A percentile compares a stretch with the other conserved stretches of the same genome.
Evolutionary conservation across 805 yeast genomes (phyloP).

Genomic region (Saccharomycopsis microspora): DNA sequence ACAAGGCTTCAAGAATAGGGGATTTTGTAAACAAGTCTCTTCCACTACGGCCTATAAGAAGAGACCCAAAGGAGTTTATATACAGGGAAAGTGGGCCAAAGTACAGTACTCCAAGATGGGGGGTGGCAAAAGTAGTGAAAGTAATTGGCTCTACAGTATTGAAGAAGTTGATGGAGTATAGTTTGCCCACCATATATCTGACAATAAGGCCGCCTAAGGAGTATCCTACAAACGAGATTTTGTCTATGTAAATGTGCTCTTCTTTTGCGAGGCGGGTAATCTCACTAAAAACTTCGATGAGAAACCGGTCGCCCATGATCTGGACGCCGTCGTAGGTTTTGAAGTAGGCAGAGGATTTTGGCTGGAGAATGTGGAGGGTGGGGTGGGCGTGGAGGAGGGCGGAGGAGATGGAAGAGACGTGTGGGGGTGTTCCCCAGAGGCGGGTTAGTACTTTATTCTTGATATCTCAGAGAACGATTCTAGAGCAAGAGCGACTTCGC

Average conservation of each 20-base stretch:
- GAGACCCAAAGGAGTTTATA: slow-evolving; percentile 40
- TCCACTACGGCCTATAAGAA: slow-evolving; percentile 57
- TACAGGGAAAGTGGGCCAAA: slow-evolving; percentile 26
- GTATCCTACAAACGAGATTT: slow-evolving; percentile 75
- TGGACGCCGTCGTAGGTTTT: slow-evolving; percentile 81
- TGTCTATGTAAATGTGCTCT: slow-evolving; percentile 27
- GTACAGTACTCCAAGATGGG: slow-evolving; percentile 58
- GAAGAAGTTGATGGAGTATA: slow-evolving; percentile 44
- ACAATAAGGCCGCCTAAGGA: slow-evolving; percentile 83
- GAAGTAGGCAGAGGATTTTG: slow-evolving; percentile 52
- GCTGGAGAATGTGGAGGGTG: slow-evolving; percentile 31
- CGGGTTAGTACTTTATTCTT: no score
- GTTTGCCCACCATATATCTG: slow-evolving; percentile 69
- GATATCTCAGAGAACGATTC: no score
- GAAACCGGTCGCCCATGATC: slow-evolving; percentile 55
- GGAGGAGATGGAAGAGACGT: no score
- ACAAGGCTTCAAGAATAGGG: slow-evolving; percentile 37
- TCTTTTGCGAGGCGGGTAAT: slow-evolving; percentile 26
- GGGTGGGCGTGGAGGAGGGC: no score
- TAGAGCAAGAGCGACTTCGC: no score
- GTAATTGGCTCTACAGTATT: slow-evolving; percentile 46
- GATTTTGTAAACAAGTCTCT: slow-evolving; percentile 54
- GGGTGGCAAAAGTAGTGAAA: slow-evolving; percentile 65
- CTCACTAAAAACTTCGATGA: slow-evolving; percentile 48
- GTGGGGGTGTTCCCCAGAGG: no score